Evolutionary conservation across 2,329 filamentous ascomycete genomes (phyloP).

Genomic region (Alternaria atra): DNA sequence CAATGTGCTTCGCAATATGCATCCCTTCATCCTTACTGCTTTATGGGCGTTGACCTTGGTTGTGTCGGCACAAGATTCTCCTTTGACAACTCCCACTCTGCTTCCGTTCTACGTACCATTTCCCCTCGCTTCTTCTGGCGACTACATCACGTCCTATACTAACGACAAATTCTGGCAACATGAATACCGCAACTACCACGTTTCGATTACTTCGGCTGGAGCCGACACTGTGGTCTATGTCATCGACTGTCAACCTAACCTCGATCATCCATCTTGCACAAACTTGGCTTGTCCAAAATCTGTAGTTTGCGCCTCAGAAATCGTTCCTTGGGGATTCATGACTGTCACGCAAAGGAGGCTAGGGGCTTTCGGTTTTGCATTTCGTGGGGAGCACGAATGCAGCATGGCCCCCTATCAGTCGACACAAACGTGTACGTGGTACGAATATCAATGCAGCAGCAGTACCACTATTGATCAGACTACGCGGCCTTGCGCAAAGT

Average conservation of each 20-base stretch:
- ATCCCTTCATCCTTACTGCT: background rate
- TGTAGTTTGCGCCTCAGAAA: background rate
- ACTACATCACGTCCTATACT: background rate
- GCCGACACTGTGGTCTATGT: background rate
- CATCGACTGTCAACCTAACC: background rate
- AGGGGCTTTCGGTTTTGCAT: background rate
- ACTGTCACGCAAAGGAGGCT: background rate
- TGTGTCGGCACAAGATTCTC: background rate
- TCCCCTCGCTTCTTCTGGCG: background rate
- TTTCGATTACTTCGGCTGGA: background rate
- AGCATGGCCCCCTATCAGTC: background rate
- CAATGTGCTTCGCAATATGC: background rate
- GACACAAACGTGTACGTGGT: background rate
- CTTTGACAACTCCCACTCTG: background rate
- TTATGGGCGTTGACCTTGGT: background rate
- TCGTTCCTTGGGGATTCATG: background rate
- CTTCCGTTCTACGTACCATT: background rate
- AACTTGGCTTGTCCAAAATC: background rate
- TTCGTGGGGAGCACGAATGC: background rate
- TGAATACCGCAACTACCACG: background rate
- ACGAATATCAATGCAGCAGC: background rate
- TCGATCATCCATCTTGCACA: background rate
- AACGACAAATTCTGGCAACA: background rate
- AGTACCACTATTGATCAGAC: background rate
- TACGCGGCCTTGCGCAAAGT: background rate